phyloP scores from a whole-genome alignment of 2,329 filamentous ascomycete species.

The Sarocladium kiliense region DNA sequence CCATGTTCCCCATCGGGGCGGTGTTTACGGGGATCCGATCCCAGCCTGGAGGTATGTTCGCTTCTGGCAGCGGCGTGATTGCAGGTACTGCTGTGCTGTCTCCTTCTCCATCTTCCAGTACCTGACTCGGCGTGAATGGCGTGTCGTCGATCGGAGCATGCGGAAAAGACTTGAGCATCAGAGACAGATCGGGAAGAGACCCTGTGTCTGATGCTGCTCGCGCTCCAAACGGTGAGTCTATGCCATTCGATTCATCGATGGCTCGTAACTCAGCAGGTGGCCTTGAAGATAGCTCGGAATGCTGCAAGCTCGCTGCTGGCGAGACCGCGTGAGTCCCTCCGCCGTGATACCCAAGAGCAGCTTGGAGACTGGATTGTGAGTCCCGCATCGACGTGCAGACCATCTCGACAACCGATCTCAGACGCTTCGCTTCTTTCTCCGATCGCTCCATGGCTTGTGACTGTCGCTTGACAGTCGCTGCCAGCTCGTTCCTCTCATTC shows the following conservation, averaged over 20 bases:
- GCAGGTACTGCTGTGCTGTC: neutral
- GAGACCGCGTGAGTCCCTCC: neutral
- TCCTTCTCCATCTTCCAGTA: neutral
- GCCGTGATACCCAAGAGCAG: neutral
- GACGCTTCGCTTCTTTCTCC: neutral
- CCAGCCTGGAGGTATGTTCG: neutral
- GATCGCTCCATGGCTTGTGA: neutral
- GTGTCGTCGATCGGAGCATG: neutral
- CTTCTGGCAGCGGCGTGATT: neutral
- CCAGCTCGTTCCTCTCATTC: neutral
- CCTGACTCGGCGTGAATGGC: neutral
- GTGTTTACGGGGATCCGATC: constrained; percentile 2
- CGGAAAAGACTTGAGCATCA: neutral
- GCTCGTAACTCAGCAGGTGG: neutral
- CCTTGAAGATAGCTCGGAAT: neutral
- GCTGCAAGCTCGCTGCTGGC: neutral
- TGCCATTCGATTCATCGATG: neutral
- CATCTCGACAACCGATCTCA: neutral
- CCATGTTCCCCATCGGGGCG: neutral
- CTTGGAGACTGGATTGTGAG: neutral
- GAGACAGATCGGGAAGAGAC: constrained; percentile 1
- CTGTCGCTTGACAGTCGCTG: neutral
- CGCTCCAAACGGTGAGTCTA: neutral
- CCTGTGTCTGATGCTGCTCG: neutral
- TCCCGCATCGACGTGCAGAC: neutral